phyloP scores from a whole-genome alignment of 805 yeast species.

The Starmerella stigmatis region DNA sequence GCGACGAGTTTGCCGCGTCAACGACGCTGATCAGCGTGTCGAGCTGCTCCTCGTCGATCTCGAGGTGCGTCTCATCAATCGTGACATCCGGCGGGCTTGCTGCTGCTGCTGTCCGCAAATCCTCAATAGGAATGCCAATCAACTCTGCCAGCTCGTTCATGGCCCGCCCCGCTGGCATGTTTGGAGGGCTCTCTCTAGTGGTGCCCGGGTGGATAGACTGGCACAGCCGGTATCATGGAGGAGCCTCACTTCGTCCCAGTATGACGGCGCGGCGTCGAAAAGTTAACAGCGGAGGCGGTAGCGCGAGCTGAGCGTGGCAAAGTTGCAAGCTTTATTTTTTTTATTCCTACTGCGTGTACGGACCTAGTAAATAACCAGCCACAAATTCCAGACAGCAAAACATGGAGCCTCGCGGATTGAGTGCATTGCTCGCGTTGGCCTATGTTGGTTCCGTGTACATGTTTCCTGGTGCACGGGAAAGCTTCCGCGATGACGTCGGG shows the following conservation, averaged over 20 bases:
- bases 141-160: conserved; percentile 13
- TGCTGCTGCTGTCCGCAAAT: neutral
- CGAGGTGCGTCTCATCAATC: conserved; percentile 9
- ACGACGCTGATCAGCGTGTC: conserved; percentile 7
- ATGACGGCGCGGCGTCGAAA: too few relatives aligned
- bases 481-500: neutral
- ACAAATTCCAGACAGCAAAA: too few relatives aligned
- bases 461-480: conserved; percentile 18
- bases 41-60: conserved; percentile 2
- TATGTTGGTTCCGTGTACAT: conserved; percentile 22
- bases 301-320: too few relatives aligned
- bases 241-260: too few relatives aligned
- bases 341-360: neutral
- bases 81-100: neutral
- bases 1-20: neutral
- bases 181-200: neutral
- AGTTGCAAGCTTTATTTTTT: neutral
- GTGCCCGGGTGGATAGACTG: too few relatives aligned
- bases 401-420: conserved; percentile 8
- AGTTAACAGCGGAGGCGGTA: too few relatives aligned
- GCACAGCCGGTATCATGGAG: neutral
- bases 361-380: too few relatives aligned
- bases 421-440: conserved; percentile 10
- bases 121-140: neutral
- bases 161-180: neutral